These are phyloP conservation scores for Nematocida displodere DNA, from an alignment of 371 early-diverging fungal species.

Conservation along the genomic window DNA sequence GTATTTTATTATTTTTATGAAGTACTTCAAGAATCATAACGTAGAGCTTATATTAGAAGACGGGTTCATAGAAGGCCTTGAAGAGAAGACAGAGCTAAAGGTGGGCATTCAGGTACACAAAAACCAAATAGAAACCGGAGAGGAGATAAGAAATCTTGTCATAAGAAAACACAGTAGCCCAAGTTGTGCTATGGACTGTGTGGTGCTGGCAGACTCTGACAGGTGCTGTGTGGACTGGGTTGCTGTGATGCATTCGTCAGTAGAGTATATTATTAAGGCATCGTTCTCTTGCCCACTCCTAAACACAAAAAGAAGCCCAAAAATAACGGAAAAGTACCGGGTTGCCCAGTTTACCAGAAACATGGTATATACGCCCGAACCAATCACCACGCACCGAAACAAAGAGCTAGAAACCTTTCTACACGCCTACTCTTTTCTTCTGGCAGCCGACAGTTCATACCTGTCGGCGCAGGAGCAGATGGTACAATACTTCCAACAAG, in stretches of 20 bases:
- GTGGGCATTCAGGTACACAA: slow-evolving; percentile 38
- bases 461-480: neutral
- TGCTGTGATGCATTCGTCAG: slow-evolving; percentile 13
- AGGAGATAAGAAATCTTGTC: too few species aligned
- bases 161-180: neutral
- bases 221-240: slow-evolving; percentile 51
- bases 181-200: neutral
- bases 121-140: slow-evolving; percentile 3
- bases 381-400: neutral
- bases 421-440: neutral
- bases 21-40: slow-evolving; percentile 8
- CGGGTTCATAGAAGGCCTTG: neutral
- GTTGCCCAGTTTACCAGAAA: neutral
- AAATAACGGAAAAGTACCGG: neutral
- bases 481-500: neutral
- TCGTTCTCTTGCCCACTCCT: slow-evolving; percentile 47
- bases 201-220: slow-evolving; percentile 47
- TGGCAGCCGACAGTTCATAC: slow-evolving; percentile 23
- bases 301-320: slow-evolving; percentile 5
- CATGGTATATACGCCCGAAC: neutral
- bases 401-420: neutral
- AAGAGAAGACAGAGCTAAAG: neutral
- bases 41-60: neutral
- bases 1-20: too few species aligned
- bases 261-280: slow-evolving; percentile 7